Evolutionary conservation across 768 basidiomycete genomes (phyloP).

Genomic region (Tulasnella sp.): DNA sequence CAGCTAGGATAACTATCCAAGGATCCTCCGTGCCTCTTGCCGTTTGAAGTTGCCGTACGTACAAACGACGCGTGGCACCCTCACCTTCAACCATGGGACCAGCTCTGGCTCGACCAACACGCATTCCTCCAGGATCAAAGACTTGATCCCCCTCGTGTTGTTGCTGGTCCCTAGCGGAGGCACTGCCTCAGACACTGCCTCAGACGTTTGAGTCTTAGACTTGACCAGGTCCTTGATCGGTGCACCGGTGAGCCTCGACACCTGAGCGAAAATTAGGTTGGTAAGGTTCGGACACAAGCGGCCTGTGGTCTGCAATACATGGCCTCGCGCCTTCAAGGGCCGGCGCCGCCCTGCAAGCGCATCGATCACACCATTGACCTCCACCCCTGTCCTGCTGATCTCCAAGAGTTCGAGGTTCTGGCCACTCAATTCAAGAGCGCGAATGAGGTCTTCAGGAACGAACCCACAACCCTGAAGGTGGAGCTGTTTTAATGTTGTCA

Average conservation of each 20-base stretch:
- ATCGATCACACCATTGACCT: neutral
- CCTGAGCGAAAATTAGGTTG: constrained; percentile 1
- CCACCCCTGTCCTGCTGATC: neutral
- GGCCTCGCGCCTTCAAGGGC: neutral
- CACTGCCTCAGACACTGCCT: neutral
- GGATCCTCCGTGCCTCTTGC: too few species aligned
- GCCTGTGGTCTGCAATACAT: neutral
- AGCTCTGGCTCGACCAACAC: constrained; percentile 14
- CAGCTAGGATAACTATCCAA: too few species aligned
- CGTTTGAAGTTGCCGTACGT: neutral
- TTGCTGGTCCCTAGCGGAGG: neutral
- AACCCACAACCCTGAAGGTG: neutral
- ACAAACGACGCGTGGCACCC: constrained; percentile 11
- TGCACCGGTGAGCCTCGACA: constrained; percentile 7
- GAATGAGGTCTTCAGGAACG: constrained; percentile 1
- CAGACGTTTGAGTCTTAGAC: neutral
- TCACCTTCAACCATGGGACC: constrained; percentile 14
- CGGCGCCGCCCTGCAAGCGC: neutral
- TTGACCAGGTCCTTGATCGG: constrained; percentile 16
- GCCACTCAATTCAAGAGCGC: neutral
- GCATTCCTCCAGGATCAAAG: constrained; percentile 11
- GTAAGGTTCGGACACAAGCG: constrained; percentile 1
- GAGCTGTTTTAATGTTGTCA: neutral
- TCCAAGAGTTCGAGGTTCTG: neutral
- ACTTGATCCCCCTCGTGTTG: neutral